Base-by-base conservation (phyloP, 768 basidiomycete species). In the Lanmaoa rubissima region DNA sequence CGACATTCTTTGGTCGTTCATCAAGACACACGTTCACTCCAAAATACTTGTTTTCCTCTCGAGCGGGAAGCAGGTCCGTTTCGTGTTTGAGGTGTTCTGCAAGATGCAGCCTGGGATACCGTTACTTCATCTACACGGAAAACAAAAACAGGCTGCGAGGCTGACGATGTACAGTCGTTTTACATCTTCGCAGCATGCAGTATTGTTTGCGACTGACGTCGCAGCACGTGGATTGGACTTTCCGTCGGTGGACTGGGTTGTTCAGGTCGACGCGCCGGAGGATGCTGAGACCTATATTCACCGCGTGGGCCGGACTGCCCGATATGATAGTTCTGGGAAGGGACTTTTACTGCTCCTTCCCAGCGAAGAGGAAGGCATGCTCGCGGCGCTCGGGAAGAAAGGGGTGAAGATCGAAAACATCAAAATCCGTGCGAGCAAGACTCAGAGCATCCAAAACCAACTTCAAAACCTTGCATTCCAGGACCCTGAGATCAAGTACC, bases 251-350 rank as follows among this genome's bases (percentile, higher is more conserved):
- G 92, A 97, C 71, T 98, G 96, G 96, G 96, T 99, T 2, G 69
- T 99, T 31, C 96, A 99, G 69, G 76, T 94, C 13, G 96, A 99
- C 71, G 92, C 92, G 3, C 96, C 96, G 0, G 96, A 99, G 74
- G 96, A 99, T 66, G 93, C 89, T 6, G 94, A 97, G 47, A 99
- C 94, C 12, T 98, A 99, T 70, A 93, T 99, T 40, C 96, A 99
- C 70, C 86, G 96, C 32, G 95, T 99, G 2, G 96, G 96, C 0
- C 81, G 96, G 45, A 99, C 96, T 16, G 96, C 96, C 44, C 78
- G 96, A 48, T 98, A 98, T 66, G 88, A 95, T 68, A 88, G 88
- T 59, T 85, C 88, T 34, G 97, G 97, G 0, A 92, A 93, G 67
- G 88, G 85, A 0, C 72, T 98, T 36, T 71, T 97, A 61, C 77